Evolutionary conservation across 371 early-diverging fungal genomes (phyloP).

Genomic region (Mucor saturninus): DNA sequence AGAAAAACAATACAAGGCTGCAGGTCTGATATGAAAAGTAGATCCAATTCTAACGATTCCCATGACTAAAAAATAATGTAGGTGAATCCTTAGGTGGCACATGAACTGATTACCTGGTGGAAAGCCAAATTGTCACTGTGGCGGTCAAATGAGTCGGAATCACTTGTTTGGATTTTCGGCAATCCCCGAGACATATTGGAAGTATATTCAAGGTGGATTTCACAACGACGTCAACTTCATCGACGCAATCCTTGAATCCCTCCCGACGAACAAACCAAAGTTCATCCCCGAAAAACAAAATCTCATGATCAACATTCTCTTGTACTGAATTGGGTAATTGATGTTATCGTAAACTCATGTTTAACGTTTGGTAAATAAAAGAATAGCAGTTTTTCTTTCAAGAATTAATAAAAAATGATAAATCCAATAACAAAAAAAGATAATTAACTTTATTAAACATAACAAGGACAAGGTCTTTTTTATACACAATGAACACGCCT

Average conservation of each 20-base stretch:
- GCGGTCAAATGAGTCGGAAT: neutral
- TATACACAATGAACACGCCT: no score
- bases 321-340: no score
- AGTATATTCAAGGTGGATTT: neutral
- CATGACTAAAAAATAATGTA: neutral
- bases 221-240: neutral
- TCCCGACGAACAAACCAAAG: neutral
- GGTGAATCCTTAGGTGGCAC: constrained; percentile 20
- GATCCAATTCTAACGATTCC: constrained; percentile 5
- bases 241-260: neutral
- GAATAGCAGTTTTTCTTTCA: no score
- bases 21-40: neutral
- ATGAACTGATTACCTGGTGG: constrained; percentile 21
- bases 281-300: no score
- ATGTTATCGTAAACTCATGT: no score
- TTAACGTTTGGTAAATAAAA: no score
- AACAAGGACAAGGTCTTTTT: no score
- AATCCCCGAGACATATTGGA: neutral
- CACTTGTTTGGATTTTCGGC: neutral
- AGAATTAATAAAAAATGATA: no score
- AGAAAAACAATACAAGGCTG: no score
- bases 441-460: no score
- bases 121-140: constrained; percentile 9
- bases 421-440: no score
- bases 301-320: no score